Conservation (phyloP, 169 alveolate species). For the Perkinsus olseni region DNA sequence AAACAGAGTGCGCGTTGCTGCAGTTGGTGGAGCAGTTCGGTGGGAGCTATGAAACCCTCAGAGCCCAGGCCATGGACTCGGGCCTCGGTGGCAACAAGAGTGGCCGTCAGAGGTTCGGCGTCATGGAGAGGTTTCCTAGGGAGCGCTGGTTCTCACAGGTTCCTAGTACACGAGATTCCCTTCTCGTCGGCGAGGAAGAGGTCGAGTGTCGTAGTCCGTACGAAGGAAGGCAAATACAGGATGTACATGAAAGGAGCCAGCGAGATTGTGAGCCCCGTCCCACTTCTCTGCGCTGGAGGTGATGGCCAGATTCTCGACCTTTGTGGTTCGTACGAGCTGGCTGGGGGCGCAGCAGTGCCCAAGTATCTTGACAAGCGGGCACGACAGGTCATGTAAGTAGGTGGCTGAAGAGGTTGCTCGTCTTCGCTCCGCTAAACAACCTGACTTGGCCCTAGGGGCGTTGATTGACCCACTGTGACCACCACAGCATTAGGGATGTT, state of each 20-base stretch:
- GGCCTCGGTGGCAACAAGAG: background rate
- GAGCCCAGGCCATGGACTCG: slow-evolving; percentile 16
- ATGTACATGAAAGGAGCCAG: slow-evolving; percentile 68
- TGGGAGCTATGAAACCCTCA: slow-evolving; percentile 23
- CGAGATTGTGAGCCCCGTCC: slow-evolving; percentile 36
- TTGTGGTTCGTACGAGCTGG: background rate
- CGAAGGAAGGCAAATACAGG: slow-evolving; percentile 10
- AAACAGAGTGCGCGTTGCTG: slow-evolving; percentile 70
- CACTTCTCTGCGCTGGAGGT: background rate
- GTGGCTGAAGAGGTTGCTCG: background rate
- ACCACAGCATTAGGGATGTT: no score
- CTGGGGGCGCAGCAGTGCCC: background rate
- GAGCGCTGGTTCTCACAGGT: background rate
- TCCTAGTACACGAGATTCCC: background rate
- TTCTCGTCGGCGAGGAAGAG: slow-evolving; percentile 52
- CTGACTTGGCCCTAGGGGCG: no score
- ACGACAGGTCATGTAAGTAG: background rate
- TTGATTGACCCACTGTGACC: no score
- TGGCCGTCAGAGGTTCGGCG: background rate
- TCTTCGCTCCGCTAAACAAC: no score
- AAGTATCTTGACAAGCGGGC: background rate
- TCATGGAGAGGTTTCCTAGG: background rate
- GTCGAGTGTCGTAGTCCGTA: slow-evolving; percentile 15
- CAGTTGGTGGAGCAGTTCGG: slow-evolving; percentile 45
- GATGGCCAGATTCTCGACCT: background rate